Percentiles rank a stretch among this genome's conserved stretches.
These are phyloP conservation scores for Xylaria venustula DNA, from an alignment of 495 filamentous ascomycete genomes.

Conservation along the genomic window DNA sequence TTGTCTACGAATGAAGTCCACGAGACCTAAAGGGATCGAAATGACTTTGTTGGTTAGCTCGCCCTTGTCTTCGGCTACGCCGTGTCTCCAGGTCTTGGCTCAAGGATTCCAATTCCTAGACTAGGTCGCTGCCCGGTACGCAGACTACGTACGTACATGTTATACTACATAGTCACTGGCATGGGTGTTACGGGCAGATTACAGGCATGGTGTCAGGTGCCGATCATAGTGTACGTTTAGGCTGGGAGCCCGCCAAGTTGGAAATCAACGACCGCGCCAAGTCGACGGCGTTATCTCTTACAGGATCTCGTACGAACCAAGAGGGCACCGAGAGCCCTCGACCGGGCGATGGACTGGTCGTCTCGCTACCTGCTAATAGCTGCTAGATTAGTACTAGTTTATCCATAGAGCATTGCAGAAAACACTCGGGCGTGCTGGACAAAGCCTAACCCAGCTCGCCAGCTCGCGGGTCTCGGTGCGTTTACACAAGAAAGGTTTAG, in stretches of 20 bases:
- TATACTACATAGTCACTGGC: not conserved
- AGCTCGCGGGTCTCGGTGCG: not conserved
- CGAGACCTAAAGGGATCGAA: not conserved
- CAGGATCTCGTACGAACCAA: no score
- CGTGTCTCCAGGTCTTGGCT: not conserved
- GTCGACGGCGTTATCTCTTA: not conserved
- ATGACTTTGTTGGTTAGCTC: not conserved
- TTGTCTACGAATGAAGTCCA: not conserved
- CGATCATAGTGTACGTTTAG: conserved; percentile 4
- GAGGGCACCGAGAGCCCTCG: no score
- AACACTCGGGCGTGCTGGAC: no score
- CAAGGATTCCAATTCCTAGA: not conserved
- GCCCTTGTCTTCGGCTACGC: not conserved
- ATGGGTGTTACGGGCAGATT: not conserved
- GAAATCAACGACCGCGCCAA: conserved; percentile 7
- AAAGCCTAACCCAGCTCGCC: not conserved
- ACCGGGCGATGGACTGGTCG: not conserved
- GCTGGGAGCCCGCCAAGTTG: not conserved
- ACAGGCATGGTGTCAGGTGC: not conserved
- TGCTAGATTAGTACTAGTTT: no score
- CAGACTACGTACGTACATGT: no score
- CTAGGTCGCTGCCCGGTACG: no score
- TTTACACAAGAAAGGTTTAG: not conserved
- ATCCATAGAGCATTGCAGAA: no score
- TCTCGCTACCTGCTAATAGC: no score